Percentiles rank a stretch among this genome's conserved stretches.
Evolutionary conservation across 768 basidiomycete species (phyloP).

Genomic region (Sarcodon sp.): DNA sequence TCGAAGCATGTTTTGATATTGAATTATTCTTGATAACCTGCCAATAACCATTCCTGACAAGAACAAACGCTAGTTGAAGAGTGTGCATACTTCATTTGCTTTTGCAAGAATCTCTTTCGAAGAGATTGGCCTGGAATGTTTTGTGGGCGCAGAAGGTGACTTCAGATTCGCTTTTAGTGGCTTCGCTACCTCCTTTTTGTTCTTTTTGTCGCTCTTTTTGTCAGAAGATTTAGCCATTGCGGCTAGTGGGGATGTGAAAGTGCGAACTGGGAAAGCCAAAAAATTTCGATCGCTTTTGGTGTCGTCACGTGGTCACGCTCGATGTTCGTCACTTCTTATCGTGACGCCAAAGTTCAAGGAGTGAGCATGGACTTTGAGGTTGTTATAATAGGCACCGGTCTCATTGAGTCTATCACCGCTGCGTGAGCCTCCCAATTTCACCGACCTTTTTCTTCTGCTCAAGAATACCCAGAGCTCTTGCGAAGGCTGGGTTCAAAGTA

Average conservation of each 20-base stretch:
- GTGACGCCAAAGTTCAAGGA: background rate
- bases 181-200: slow-evolving; percentile 21
- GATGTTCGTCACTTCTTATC: background rate
- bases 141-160: slow-evolving; percentile 10
- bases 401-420: slow-evolving; percentile 77
- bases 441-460: slow-evolving; percentile 4
- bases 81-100: slow-evolving; percentile 5
- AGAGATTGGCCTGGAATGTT: slow-evolving; percentile 17
- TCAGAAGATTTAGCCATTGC: slow-evolving; percentile 25
- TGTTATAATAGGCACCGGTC: slow-evolving; percentile 63
- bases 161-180: slow-evolving; percentile 16
- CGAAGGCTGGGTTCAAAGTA: slow-evolving; percentile 79
- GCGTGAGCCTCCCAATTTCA: slow-evolving; percentile 46
- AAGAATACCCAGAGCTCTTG: slow-evolving; percentile 50
- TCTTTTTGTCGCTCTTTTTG: slow-evolving; percentile 28
- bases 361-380: slow-evolving; percentile 42
- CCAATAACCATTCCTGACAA: too few relatives aligned
- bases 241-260: slow-evolving; percentile 7
- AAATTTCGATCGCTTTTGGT: slow-evolving; percentile 2
- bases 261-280: slow-evolving; percentile 7
- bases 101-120: slow-evolving; percentile 30
- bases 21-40: too few relatives aligned
- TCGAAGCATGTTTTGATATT: background rate
- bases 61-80: too few relatives aligned
- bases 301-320: background rate